phyloP scores from a whole-genome alignment of 2,329 filamentous ascomycete species.

The Ophiostoma sp. region DNA sequence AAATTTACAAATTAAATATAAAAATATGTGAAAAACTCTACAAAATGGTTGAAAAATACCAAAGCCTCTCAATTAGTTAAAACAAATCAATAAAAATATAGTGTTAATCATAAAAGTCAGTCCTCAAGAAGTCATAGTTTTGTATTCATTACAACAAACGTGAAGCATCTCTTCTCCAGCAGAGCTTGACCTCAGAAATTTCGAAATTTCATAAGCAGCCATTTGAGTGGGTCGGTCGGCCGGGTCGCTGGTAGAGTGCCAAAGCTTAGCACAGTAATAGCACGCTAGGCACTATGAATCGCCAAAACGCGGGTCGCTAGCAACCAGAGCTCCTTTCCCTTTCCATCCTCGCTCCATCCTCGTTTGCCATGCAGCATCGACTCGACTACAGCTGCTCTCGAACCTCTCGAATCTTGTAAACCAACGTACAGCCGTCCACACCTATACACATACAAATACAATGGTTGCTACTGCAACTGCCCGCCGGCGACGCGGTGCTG shows the following conservation, averaged over 20 bases:
- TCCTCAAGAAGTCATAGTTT: background rate
- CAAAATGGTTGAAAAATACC: background rate
- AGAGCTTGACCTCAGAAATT: background rate
- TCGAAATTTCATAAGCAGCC: conserved; percentile 3
- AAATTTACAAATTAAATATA: background rate
- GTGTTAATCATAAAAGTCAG: background rate
- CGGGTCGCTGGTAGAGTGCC: background rate
- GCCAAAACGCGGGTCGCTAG: conserved; percentile 3
- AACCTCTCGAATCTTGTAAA: background rate
- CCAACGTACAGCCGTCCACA: background rate
- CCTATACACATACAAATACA: background rate
- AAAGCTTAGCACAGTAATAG: background rate
- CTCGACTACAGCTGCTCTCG: background rate
- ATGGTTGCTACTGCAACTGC: conserved; percentile 7
- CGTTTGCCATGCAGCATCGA: background rate
- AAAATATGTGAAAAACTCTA: background rate
- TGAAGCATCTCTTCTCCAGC: background rate
- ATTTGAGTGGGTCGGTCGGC: conserved; percentile 2
- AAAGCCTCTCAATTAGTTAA: background rate
- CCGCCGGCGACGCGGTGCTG: conserved; percentile 21
- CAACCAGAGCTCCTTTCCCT: background rate
- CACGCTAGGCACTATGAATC: background rate
- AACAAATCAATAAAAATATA: background rate
- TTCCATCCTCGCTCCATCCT: background rate
- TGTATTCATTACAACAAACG: background rate